Percentiles rank a stretch among this genome's conserved stretches.
phyloP scores from a whole-genome alignment of 345 rosid species.

The Euphorbia tirucalli region DNA sequence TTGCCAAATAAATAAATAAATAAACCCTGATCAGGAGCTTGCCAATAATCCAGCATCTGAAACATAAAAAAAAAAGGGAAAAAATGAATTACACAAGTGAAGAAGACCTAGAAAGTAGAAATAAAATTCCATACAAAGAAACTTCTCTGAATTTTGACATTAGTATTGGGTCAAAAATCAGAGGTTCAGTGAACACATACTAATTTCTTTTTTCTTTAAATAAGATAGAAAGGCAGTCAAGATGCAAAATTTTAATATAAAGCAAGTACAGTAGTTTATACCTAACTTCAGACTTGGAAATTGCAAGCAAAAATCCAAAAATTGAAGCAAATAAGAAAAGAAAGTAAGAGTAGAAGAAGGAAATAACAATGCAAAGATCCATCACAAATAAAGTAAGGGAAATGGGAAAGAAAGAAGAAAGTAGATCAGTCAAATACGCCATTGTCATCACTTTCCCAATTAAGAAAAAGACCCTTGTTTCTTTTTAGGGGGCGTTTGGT shows the following conservation, averaged over 20 bases:
- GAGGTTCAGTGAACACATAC: neutral
- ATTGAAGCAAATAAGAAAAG: neutral
- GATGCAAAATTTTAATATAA: no score
- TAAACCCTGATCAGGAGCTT: neutral
- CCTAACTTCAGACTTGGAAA: constrained; percentile 10
- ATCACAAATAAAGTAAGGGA: neutral
- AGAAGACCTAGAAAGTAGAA: neutral
- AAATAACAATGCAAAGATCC: neutral
- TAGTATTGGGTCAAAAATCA: neutral
- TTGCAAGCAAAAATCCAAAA: constrained; percentile 10
- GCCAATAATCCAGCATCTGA: neutral
- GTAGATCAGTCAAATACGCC: no score
- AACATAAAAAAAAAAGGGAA: neutral
- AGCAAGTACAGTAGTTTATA: no score
- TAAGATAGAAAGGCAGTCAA: constrained; percentile 2
- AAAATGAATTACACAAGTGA: neutral
- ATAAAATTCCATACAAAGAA: neutral
- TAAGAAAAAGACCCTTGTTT: no score
- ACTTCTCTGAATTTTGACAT: neutral
- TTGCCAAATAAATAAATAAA: neutral
- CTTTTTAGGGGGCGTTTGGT: no score
- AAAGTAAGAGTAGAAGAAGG: neutral
- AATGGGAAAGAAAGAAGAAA: neutral
- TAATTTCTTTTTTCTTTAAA: neutral
- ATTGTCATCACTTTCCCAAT: no score